Evolutionary conservation across 2,329 filamentous ascomycete genomes (phyloP).

Genomic region (Pseudogymnoascus sp.): DNA sequence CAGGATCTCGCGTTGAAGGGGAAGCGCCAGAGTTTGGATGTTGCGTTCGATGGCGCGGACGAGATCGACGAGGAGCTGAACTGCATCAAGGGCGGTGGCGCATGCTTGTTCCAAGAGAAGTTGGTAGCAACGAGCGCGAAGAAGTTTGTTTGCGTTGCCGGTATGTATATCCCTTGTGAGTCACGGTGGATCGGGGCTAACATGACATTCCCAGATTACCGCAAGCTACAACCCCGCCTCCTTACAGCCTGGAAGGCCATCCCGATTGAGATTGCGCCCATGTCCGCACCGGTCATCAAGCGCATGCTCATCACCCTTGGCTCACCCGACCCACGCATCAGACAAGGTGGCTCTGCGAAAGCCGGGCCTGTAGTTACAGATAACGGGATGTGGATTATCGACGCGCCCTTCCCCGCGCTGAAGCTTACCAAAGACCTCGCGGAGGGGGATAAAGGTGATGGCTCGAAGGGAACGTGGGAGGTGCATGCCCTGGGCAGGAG

Average conservation of each 20-base stretch:
- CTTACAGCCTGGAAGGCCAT: slow-evolving; percentile 72
- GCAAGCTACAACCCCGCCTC: slow-evolving; percentile 75
- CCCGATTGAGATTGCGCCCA: slow-evolving; percentile 87
- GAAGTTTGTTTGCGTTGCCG: slow-evolving; percentile 81
- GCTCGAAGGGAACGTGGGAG: slow-evolving; percentile 65
- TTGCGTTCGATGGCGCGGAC: slow-evolving; percentile 93
- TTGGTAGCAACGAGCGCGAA: slow-evolving; percentile 76
- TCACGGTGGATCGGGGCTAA: background rate
- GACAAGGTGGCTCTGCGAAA: slow-evolving; percentile 66
- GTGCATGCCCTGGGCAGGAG: slow-evolving; percentile 63
- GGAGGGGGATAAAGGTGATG: slow-evolving; percentile 38
- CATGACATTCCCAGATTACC: slow-evolving; percentile 57
- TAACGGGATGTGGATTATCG: slow-evolving; percentile 82
- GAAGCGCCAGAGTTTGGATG: slow-evolving; percentile 55
- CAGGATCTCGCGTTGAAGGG: slow-evolving; percentile 28
- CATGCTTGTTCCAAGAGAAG: slow-evolving; percentile 98
- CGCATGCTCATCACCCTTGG: slow-evolving; percentile 65
- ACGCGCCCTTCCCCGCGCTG: slow-evolving; percentile 76
- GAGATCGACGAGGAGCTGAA: slow-evolving; percentile 93
- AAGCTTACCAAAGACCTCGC: slow-evolving; percentile 49
- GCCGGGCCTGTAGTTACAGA: slow-evolving; percentile 78
- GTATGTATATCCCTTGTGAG: slow-evolving; percentile 35
- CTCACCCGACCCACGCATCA: slow-evolving; percentile 58
- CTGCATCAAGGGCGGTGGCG: slow-evolving; percentile 94
- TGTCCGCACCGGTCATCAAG: slow-evolving; percentile 71